Conservation (phyloP, 2,329 filamentous ascomycete species). For the Alternaria panax region DNA sequence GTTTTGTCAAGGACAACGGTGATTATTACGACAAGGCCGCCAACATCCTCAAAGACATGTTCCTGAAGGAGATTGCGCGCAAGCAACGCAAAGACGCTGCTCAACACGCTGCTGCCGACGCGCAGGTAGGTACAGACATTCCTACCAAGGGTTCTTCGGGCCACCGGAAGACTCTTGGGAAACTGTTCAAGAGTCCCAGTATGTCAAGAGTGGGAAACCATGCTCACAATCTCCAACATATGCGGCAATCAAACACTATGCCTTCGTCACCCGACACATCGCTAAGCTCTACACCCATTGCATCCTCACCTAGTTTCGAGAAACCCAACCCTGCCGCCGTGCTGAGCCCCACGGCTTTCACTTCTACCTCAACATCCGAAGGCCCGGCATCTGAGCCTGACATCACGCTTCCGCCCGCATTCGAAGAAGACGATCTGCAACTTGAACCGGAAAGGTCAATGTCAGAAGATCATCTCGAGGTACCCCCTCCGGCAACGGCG, state of each 20-base stretch:
- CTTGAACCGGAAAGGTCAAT: constrained; percentile 35
- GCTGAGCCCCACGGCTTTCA: constrained; percentile 24
- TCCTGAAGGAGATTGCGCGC: constrained; percentile 78
- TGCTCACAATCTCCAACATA: constrained; percentile 45
- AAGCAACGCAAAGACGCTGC: constrained; percentile 58
- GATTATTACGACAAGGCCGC: constrained; percentile 96
- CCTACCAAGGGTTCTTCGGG: constrained; percentile 46
- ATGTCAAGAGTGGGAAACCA: constrained; percentile 65
- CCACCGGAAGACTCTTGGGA: constrained; percentile 60
- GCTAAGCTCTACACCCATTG: constrained; percentile 51
- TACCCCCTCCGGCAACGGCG: constrained; percentile 69
- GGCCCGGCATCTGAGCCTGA: constrained; percentile 44
- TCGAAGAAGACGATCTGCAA: constrained; percentile 32
- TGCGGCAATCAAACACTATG: constrained; percentile 45
- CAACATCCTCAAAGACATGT: constrained; percentile 85
- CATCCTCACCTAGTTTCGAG: constrained; percentile 55
- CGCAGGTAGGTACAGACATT: constrained; percentile 28
- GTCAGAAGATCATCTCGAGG: constrained; percentile 44
- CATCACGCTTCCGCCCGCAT: constrained; percentile 35
- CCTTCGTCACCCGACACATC: constrained; percentile 57
- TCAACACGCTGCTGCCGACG: constrained; percentile 46
- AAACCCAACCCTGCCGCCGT: constrained; percentile 36
- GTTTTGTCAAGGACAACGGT: constrained; percentile 99
- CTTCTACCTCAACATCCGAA: constrained; percentile 20
- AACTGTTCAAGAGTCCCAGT: constrained; percentile 70